Conservation (phyloP, 441 rosid genomes). For the Gossypium trilobum region DNA sequence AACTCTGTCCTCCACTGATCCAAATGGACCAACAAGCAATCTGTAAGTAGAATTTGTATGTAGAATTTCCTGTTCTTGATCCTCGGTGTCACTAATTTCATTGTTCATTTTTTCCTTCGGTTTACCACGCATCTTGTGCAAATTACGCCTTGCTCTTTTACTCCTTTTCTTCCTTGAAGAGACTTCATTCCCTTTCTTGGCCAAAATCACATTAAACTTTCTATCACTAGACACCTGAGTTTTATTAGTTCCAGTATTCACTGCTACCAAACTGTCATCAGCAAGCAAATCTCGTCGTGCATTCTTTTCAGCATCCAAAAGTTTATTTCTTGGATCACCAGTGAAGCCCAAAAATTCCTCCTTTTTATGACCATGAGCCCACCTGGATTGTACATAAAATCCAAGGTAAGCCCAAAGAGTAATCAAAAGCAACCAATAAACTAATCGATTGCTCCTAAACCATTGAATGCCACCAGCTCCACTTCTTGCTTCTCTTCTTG, state of each 20-base stretch:
- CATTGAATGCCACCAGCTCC: constrained; percentile 47
- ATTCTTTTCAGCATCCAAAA: constrained; percentile 28
- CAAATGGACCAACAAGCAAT: constrained; percentile 86
- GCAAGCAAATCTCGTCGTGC: constrained; percentile 43
- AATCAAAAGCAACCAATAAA: constrained; percentile 83
- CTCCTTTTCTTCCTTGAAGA: constrained; percentile 31
- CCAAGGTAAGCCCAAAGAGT: constrained; percentile 92
- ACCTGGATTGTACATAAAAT: constrained; percentile 82
- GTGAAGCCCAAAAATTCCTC: constrained; percentile 65
- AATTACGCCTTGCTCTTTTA: constrained; percentile 39
- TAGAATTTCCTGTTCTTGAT: constrained; percentile 58
- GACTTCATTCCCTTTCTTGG: constrained; percentile 36
- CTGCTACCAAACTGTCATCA: constrained; percentile 31
- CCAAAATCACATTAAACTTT: constrained; percentile 41
- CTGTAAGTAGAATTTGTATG: constrained; percentile 58
- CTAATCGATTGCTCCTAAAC: constrained; percentile 64
- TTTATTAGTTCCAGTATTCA: constrained; percentile 34
- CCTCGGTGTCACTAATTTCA: constrained; percentile 36
- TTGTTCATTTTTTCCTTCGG: constrained; percentile 29
- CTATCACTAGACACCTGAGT: constrained; percentile 32
- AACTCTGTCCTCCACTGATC: constrained; percentile 57
- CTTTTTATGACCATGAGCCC: constrained; percentile 87
- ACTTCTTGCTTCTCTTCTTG: constrained; percentile 66
- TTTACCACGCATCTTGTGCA: constrained; percentile 35
- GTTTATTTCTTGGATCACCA: constrained; percentile 31